Conservation (phyloP, 75 land plant genomes). For the Selaginella tamariscina region DNA sequence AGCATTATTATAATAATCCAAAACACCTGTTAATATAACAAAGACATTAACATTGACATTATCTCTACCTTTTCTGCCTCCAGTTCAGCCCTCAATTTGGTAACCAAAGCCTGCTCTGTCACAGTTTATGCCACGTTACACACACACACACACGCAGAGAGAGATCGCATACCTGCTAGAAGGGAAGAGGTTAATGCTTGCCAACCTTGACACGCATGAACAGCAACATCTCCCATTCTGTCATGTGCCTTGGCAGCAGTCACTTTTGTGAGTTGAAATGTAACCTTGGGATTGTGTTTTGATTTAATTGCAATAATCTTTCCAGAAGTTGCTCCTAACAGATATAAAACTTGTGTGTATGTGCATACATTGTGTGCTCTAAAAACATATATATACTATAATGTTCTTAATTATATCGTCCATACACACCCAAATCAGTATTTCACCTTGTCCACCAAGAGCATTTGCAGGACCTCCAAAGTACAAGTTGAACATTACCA, state of each 20-base stretch:
- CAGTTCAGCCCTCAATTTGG: not conserved
- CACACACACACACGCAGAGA: not conserved
- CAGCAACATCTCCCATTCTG: conserved; percentile 36
- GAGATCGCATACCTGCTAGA: not conserved
- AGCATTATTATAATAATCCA: too few species aligned
- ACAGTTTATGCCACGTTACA: not conserved
- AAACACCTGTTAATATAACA: not conserved
- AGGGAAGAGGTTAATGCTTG: not conserved
- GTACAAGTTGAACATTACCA: conserved; percentile 40
- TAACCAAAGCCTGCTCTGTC: not conserved
- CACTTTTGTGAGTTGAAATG: conserved; percentile 34
- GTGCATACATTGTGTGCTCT: not conserved
- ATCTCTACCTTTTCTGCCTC: conserved; percentile 1
- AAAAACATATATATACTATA: not conserved
- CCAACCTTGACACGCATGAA: conserved; percentile 36
- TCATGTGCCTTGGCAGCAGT: conserved; percentile 29
- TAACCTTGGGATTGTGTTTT: conserved; percentile 42
- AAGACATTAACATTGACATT: not conserved
- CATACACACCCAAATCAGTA: not conserved
- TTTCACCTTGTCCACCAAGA: conserved; percentile 23
- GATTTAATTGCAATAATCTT: conserved; percentile 42
- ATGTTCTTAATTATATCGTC: not conserved
- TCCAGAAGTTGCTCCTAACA: conserved; percentile 39
- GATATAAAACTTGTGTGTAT: not conserved
- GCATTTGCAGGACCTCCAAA: conserved; percentile 27